phyloP scores from a whole-genome alignment of 768 basidiomycete genomes.

The Chalciporus pseudorubinellus region DNA sequence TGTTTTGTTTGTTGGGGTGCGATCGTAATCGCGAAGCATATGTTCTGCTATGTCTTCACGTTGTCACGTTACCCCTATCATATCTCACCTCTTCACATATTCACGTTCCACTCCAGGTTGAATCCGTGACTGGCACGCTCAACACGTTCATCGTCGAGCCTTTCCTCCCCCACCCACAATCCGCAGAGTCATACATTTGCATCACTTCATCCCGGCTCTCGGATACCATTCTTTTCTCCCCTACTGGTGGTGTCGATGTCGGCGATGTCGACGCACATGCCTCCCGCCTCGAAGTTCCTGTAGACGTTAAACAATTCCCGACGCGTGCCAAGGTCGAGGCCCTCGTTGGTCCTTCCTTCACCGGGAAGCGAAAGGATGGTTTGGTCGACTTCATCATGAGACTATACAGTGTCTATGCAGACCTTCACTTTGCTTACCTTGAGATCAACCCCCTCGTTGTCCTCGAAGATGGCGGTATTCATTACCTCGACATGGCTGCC shows the following conservation, averaged over 20 bases:
- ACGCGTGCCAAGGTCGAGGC: conserved; percentile 74
- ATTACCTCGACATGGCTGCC: conserved; percentile 99
- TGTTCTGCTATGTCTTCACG: conserved; percentile 8
- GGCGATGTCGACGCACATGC: conserved; percentile 99
- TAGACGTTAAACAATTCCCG: conserved; percentile 68
- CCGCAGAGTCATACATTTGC: conserved; percentile 98
- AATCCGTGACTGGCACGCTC: conserved; percentile 89
- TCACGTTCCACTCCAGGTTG: conserved; percentile 56
- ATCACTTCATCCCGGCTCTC: conserved; percentile 94
- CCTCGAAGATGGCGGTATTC: conserved; percentile 78
- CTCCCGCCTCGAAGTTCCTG: conserved; percentile 80
- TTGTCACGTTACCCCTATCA: conserved; percentile 24
- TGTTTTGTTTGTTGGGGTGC: conserved; percentile 1
- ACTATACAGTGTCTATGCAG: conserved; percentile 96
- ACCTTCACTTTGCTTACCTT: conserved; percentile 99
- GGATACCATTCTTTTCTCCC: conserved; percentile 96
- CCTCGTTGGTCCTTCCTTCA: conserved; percentile 75
- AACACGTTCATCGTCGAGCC: conserved; percentile 99
- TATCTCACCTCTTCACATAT: conserved; percentile 11
- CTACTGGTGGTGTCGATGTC: conserved; percentile 97
- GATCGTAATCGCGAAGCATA: conserved; percentile 13
- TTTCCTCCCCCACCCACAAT: conserved; percentile 92
- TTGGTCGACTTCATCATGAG: conserved; percentile 93
- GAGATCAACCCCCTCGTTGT: conserved; percentile 99
- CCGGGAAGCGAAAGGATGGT: conserved; percentile 82